Conservation (phyloP, 345 rosid species). For the Lepidium africanum region DNA sequence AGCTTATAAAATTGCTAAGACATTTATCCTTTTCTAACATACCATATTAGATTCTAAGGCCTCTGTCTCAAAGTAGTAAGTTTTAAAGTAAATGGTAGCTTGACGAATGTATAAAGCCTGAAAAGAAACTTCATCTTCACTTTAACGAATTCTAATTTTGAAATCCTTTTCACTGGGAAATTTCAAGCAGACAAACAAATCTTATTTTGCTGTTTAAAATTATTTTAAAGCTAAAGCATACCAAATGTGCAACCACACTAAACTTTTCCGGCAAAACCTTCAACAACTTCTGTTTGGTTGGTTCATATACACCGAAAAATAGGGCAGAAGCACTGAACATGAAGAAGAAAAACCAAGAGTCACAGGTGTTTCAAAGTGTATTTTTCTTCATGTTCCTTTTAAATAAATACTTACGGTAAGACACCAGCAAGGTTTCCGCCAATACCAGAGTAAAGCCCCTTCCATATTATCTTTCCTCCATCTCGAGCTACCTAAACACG, state of each 20-base stretch:
- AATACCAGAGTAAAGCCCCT: slow-evolving; percentile 81
- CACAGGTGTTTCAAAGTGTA: neutral
- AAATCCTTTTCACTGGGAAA: neutral
- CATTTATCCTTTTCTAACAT: neutral
- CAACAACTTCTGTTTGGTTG: slow-evolving; percentile 52
- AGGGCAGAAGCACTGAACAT: slow-evolving; percentile 57
- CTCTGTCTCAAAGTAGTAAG: neutral
- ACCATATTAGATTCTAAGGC: neutral
- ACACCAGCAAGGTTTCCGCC: slow-evolving; percentile 81
- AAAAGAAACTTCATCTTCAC: neutral
- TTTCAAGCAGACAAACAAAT: neutral
- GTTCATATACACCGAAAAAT: slow-evolving; percentile 67
- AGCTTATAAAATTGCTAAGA: slow-evolving; percentile 34
- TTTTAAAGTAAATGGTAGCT: neutral
- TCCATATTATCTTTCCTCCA: slow-evolving; percentile 56
- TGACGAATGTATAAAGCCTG: neutral
- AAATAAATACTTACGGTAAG: slow-evolving; percentile 59
- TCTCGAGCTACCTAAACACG: slow-evolving; percentile 52
- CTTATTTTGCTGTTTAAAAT: neutral
- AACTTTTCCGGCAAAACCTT: slow-evolving; percentile 46
- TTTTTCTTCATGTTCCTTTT: neutral
- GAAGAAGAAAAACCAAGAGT: neutral
- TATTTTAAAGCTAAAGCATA: slow-evolving; percentile 14
- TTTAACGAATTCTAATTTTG: neutral
- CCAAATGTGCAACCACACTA: slow-evolving; percentile 58